Base-by-base conservation (phyloP, 371 early-diverging fungal species). In the Circinella minor region DNA sequence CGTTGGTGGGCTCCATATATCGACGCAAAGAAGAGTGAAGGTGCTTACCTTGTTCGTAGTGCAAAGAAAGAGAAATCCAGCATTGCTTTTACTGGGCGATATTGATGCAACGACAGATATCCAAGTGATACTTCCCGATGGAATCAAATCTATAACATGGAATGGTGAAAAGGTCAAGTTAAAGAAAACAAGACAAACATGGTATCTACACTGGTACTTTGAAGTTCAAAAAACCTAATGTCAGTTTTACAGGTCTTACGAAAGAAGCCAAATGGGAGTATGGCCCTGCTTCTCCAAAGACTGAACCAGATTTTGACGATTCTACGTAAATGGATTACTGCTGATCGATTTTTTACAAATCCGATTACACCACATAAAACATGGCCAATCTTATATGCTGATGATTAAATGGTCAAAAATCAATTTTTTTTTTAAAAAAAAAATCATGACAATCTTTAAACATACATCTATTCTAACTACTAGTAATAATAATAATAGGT, bases 41-140 rank as follows among this genome's bases (percentile, higher is more conserved):
- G 70, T 20, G 71, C 74, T 3, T 74, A 74, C 49, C 68, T 74
- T 20, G 74, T 74, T n/a, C 74, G 74, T 47, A 59, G 66, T 27
- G 74, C 48, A 4, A 68, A 43, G 11, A 11, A 43, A 9, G 43
- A 43, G 0, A 3, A 61, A 1, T 63, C 54, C 0, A 67, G 61
- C 0, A 43, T 74, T 11, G 51, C 48, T 3, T 68, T 74, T 18
- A 57, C 47, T 20, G 74, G 74, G 74, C 43, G 74, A 74, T 47
- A 68, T 68, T 34, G 65, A 74, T 62, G 39, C 36, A 5, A 65
- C 64, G 1, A 74, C 74, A 9, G 48, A 46, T 36, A 71, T 74
- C 34, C 54, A 71, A 36, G 65, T 74, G 1, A 68, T 71, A 2
- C 70, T 66, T 10, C 65, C 74, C 11, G 64, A 65, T 10, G 47